Evolutionary conservation across 2,329 filamentous ascomycete species (phyloP).

Genomic region (Fusarium torulosum): DNA sequence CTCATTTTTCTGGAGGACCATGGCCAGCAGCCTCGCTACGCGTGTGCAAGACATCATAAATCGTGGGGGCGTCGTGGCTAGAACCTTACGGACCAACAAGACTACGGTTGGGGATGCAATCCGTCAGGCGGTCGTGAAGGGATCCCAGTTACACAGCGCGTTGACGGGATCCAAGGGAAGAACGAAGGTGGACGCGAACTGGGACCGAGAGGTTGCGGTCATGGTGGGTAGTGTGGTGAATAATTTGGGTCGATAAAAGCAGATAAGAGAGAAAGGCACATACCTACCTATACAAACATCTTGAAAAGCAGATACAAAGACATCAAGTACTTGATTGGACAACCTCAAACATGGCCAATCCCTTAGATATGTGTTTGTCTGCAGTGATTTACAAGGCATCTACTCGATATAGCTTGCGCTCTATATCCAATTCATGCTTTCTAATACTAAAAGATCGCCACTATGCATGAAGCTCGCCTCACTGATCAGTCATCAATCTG

Average conservation of each 20-base stretch:
- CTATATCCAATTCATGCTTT: conserved; percentile 11
- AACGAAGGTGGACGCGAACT: conserved; percentile 65
- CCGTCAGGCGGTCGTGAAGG: conserved; percentile 83
- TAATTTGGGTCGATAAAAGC: conserved; percentile 56
- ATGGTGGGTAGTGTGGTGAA: conserved; percentile 89
- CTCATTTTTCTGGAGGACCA: conserved; percentile 92
- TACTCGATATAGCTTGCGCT: not conserved
- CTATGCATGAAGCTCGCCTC: conserved; percentile 6
- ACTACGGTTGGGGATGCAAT: conserved; percentile 82
- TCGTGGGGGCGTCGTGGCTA: conserved; percentile 84
- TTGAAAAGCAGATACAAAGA: not conserved
- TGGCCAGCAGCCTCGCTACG: conserved; percentile 81
- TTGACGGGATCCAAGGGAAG: conserved; percentile 59
- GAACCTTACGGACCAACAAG: conserved; percentile 82
- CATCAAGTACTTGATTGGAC: not conserved
- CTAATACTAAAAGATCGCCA: conserved; percentile 26
- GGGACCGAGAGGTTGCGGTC: conserved; percentile 93
- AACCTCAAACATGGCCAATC: not conserved
- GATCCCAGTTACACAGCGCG: conserved; percentile 75
- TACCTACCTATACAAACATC: not conserved
- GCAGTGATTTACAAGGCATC: not conserved
- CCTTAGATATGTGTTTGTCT: not conserved
- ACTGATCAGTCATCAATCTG: conserved; percentile 40
- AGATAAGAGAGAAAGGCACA: not conserved
- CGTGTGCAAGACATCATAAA: conserved; percentile 87